Evolutionary conservation across 1,139 yeast species (phyloP).

Genomic region (Kazachstania sp.): DNA sequence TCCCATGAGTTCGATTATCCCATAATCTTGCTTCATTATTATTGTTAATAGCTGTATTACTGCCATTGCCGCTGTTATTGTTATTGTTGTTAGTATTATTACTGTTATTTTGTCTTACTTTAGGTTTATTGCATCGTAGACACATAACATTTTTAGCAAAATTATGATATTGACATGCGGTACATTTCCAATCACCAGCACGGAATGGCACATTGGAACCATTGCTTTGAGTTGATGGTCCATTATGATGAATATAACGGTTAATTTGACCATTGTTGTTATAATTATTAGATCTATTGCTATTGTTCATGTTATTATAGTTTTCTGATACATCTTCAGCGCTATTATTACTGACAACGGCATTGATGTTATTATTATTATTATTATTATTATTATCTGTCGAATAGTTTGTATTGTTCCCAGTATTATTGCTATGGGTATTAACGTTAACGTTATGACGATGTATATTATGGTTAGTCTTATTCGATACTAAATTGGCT

Average conservation of each 20-base stretch:
- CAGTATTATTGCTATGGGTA: constrained; percentile 5
- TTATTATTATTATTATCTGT: too few relatives aligned
- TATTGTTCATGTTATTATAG: constrained; percentile 1
- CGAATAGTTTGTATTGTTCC: constrained; percentile 2
- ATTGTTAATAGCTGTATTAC: neutral
- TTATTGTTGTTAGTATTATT: neutral
- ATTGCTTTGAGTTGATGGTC: constrained; percentile 1
- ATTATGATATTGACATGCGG: constrained; percentile 76
- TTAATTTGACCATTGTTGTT: neutral
- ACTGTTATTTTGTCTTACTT: constrained; percentile 26
- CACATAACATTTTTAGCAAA: constrained; percentile 88
- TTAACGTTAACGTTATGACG: too few relatives aligned
- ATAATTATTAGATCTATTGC: constrained; percentile 1
- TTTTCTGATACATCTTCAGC: neutral
- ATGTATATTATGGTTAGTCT: constrained; percentile 5
- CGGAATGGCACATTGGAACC: constrained; percentile 68
- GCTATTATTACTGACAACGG: too few relatives aligned
- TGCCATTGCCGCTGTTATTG: too few relatives aligned
- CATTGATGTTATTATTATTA: too few relatives aligned
- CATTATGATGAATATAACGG: neutral
- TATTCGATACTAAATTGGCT: neutral
- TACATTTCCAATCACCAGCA: constrained; percentile 96
- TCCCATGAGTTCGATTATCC: neutral
- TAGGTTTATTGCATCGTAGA: constrained; percentile 77
- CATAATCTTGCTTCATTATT: neutral